Conservation (phyloP, 305 asterid genomes). For the Ilex paraguariensis region DNA sequence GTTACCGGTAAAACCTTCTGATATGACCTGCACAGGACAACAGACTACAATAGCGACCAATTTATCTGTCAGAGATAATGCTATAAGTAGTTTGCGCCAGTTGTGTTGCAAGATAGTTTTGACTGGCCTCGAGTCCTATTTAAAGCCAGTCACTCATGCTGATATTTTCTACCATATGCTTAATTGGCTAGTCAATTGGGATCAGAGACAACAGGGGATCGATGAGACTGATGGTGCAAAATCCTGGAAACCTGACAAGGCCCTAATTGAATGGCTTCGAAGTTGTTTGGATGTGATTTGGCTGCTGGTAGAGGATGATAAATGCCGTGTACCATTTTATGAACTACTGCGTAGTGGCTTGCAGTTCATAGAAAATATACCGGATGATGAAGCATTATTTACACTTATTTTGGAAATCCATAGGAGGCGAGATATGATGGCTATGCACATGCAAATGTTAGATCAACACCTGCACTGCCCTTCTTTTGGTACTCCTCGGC, state of each 20-base stretch:
- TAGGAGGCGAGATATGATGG: conserved; percentile 94
- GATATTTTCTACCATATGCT: conserved; percentile 78
- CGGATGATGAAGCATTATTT: conserved; percentile 94
- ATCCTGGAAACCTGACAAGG: conserved; percentile 74
- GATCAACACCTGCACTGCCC: conserved; percentile 99
- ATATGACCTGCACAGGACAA: conserved; percentile 45
- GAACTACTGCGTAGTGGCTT: conserved; percentile 87
- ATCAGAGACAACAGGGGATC: conserved; percentile 58
- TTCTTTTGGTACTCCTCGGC: conserved; percentile 92
- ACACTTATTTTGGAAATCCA: conserved; percentile 94
- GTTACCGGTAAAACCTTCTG: conserved; percentile 75
- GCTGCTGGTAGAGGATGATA: conserved; percentile 80
- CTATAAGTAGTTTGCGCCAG: conserved; percentile 76
- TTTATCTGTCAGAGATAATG: conserved; percentile 52
- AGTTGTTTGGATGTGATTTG: conserved; percentile 92
- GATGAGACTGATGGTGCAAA: conserved; percentile 69
- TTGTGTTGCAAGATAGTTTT: conserved; percentile 89
- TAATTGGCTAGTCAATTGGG: conserved; percentile 93
- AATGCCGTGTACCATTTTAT: conserved; percentile 89
- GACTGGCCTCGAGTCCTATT: conserved; percentile 64
- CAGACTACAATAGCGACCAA: conserved; percentile 42
- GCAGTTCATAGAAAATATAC: conserved; percentile 90
- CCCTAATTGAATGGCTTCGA: conserved; percentile 85
- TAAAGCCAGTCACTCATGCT: conserved; percentile 76
- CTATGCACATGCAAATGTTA: conserved; percentile 97